Conservation (phyloP, 2,329 filamentous ascomycete genomes). For the Acrocalymma vagum region DNA sequence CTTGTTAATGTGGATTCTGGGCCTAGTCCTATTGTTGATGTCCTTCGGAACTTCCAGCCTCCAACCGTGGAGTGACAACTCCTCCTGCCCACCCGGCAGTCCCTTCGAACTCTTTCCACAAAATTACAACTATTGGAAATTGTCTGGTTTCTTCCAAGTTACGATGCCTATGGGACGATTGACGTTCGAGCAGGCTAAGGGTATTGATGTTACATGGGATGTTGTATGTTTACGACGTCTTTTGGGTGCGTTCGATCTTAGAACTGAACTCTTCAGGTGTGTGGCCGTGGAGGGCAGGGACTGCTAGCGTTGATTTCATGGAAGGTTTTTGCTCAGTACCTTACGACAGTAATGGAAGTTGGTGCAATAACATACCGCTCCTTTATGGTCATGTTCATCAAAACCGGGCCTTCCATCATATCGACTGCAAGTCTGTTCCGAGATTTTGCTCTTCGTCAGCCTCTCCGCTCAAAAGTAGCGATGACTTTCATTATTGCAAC, state of each 20-base stretch:
- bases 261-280: conserved; percentile 21
- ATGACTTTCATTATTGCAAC: conserved; percentile 24
- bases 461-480: conserved; percentile 13
- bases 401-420: conserved; percentile 7
- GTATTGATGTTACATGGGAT: conserved; percentile 31
- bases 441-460: conserved; percentile 8
- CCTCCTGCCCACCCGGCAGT: conserved; percentile 18
- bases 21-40: no score
- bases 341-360: conserved; percentile 28
- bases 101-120: conserved; percentile 9
- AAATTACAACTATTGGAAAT: conserved; percentile 15
- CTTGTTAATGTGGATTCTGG: no score
- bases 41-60: no score
- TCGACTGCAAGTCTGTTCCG: neutral
- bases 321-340: conserved; percentile 23
- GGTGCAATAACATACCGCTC: conserved; percentile 24
- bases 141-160: conserved; percentile 29
- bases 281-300: conserved; percentile 29
- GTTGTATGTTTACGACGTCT: conserved; percentile 21
- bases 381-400: conserved; percentile 25
- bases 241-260: no score
- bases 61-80: no score
- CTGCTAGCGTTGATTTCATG: conserved; percentile 26
- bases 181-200: conserved; percentile 26
- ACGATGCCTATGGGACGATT: conserved; percentile 19